Evolutionary conservation across 352 stramenopile species (phyloP).

Genomic region (Globisporangium nodosum): DNA sequence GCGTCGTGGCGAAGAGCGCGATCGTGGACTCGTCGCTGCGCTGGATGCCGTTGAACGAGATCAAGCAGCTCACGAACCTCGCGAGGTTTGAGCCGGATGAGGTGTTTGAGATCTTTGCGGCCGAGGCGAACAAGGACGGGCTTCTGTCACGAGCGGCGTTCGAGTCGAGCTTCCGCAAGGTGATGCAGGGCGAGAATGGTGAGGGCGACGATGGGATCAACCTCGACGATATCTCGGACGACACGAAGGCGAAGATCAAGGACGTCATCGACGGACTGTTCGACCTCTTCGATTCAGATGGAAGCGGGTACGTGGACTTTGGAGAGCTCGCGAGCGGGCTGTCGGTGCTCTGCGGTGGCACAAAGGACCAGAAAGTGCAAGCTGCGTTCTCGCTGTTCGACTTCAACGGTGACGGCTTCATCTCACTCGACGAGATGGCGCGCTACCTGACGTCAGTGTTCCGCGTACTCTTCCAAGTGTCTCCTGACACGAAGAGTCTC

Average conservation of each 20-base stretch:
- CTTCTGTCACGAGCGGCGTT: slow-evolving; percentile 71
- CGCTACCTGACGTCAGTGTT: slow-evolving; percentile 87
- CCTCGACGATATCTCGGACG: slow-evolving; percentile 10
- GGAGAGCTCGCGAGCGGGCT: slow-evolving; percentile 76
- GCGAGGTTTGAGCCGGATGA: slow-evolving; percentile 68
- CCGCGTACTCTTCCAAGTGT: slow-evolving; percentile 81
- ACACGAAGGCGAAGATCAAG: slow-evolving; percentile 41
- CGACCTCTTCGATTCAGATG: slow-evolving; percentile 74
- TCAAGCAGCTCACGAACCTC: slow-evolving; percentile 81
- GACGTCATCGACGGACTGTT: slow-evolving; percentile 67
- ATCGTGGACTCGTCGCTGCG: slow-evolving; percentile 68
- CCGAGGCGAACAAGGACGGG: slow-evolving; percentile 67
- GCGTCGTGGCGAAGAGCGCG: slow-evolving; percentile 58
- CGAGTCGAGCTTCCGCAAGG: slow-evolving; percentile 67
- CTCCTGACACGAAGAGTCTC: slow-evolving; percentile 46
- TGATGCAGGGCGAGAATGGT: slow-evolving; percentile 28
- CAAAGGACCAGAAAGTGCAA: slow-evolving; percentile 82
- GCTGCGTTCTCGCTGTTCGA: slow-evolving; percentile 85
- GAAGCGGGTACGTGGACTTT: slow-evolving; percentile 77
- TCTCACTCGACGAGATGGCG: slow-evolving; percentile 84
- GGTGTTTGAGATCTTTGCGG: slow-evolving; percentile 85
- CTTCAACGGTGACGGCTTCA: slow-evolving; percentile 86
- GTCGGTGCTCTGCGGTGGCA: slow-evolving; percentile 78
- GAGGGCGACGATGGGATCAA: not conserved
- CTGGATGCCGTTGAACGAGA: slow-evolving; percentile 81